Conservation (phyloP, 163 green algal species). For the Scenedesmus sp. region DNA sequence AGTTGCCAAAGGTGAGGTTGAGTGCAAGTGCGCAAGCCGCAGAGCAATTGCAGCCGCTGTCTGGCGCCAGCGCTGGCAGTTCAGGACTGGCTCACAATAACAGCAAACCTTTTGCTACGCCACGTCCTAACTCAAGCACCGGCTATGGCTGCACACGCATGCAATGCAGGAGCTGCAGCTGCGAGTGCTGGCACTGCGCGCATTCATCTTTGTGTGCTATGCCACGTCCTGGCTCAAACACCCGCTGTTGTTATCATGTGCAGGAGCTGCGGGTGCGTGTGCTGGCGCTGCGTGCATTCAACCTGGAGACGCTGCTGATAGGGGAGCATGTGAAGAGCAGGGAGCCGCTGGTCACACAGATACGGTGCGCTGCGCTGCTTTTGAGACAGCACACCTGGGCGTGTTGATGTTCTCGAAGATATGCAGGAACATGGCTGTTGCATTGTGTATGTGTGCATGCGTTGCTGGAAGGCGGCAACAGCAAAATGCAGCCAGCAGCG, state of each 20-base stretch:
- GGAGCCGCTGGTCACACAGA: conserved; percentile 58
- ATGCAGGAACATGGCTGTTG: not conserved
- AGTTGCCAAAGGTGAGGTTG: conserved; percentile 71
- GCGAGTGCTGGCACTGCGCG: no score
- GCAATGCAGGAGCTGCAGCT: no score
- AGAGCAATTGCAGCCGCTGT: no score
- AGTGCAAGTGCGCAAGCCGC: not conserved
- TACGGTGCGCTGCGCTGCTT: conserved; percentile 7
- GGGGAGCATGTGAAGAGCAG: conserved; percentile 66
- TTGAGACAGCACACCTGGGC: no score
- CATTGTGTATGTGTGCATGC: no score
- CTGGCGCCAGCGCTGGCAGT: no score
- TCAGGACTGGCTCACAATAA: no score
- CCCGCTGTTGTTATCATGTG: not conserved
- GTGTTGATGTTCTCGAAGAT: not conserved
- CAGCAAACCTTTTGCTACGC: no score
- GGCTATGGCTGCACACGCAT: no score
- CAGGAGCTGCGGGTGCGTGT: conserved; percentile 72
- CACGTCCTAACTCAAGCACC: no score
- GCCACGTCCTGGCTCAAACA: not conserved
- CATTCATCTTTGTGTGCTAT: not conserved
- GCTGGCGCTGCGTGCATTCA: conserved; percentile 85
- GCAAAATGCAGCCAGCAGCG: no score
- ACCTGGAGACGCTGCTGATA: conserved; percentile 80
- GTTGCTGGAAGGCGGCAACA: no score